A percentile compares a stretch with the other conserved stretches of the same genome.
Evolutionary conservation across 2,329 filamentous ascomycete genomes (phyloP).

Genomic region (Talaromyces sp.): DNA sequence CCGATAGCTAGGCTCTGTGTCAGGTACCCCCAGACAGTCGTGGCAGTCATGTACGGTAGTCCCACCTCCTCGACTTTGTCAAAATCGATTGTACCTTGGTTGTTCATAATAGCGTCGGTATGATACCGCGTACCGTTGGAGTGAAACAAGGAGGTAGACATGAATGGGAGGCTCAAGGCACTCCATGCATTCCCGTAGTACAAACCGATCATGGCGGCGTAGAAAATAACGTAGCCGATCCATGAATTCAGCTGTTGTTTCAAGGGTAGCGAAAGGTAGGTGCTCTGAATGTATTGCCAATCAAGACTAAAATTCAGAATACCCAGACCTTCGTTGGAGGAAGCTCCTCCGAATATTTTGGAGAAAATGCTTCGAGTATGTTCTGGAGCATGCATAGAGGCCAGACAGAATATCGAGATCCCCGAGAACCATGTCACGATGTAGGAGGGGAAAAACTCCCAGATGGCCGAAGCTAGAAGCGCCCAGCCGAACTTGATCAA

Average conservation of each 20-base stretch:
- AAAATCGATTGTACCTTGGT: conserved; percentile 23
- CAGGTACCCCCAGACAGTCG: conserved; percentile 24
- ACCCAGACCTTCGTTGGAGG: conserved; percentile 24
- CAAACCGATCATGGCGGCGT: conserved; percentile 19
- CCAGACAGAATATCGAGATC: conserved; percentile 19
- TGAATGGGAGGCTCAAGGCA: conserved; percentile 22
- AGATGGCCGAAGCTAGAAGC: conserved; percentile 19
- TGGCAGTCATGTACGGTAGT: conserved; percentile 25
- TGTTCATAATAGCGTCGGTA: conserved; percentile 21
- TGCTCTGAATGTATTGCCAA: conserved; percentile 24
- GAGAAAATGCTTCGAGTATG: conserved; percentile 16
- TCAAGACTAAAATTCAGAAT: conserved; percentile 23
- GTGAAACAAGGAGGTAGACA: conserved; percentile 30
- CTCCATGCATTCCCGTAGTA: conserved; percentile 26
- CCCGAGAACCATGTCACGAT: conserved; percentile 23
- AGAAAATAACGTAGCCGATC: conserved; percentile 20
- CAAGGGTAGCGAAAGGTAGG: conserved; percentile 14
- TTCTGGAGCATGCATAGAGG: conserved; percentile 15
- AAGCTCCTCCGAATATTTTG: conserved; percentile 22
- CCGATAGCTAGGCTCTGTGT: conserved; percentile 25
- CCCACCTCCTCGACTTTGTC: conserved; percentile 23
- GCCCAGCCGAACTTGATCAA: conserved; percentile 31
- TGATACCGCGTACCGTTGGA: conserved; percentile 23
- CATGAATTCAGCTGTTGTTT: conserved; percentile 22
- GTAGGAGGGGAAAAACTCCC: conserved; percentile 24